Evolutionary conservation across 208 protist genomes (phyloP), one percentile per base, ranked within the genome.

Genomic region (Zelonia costaricensis): DNA sequence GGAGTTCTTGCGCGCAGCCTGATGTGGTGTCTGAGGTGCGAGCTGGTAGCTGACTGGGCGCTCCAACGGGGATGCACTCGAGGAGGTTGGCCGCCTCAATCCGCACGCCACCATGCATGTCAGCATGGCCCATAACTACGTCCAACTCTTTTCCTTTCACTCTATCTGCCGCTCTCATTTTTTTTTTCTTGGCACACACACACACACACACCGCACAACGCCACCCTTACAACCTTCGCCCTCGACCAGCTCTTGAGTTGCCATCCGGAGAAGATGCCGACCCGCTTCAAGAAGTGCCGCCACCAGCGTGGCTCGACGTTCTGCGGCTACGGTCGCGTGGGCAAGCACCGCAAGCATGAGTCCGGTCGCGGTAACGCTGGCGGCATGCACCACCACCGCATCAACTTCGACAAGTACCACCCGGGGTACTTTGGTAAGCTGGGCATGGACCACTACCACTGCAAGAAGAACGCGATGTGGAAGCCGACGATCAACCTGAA

Each of bases 371-470:
- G 99, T 99, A 99, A 99, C 82, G 98, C 99, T 79, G 99, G 99
- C 98, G 99, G 99, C 78, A 80, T 97, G 80, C 97, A 99, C 91
- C 98, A 99, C 82, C 97, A 99, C 89, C 90, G 98, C 60, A 99
- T 99, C 80, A 97, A 97, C 88, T 98, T 99, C 69, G 96, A 99
- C 84, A 99, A 99, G 93, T 99, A 99, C 95, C 99, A 99, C 82
- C 99, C 99, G 62, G 99, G 98, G 64, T 99, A 99, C 91, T 99
- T 99, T 79, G 99, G 99, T 78, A 99, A 99, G 95, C 89, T 99
- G 36, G 99, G 99, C 87, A 99, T 99, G 98, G 82, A 99, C 64
- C 86, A 99, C 86, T 98, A 99, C 86, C 81, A 94, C 81, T 78
- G 86, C 55, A 97, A 93, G 72, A 94, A 98, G 61, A 93, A 97